Percentiles rank a stretch among this genome's conserved stretches.
These are phyloP conservation scores for Hypomyces rosellus DNA, from an alignment of 2,329 filamentous ascomycete species.

Conservation along the genomic window DNA sequence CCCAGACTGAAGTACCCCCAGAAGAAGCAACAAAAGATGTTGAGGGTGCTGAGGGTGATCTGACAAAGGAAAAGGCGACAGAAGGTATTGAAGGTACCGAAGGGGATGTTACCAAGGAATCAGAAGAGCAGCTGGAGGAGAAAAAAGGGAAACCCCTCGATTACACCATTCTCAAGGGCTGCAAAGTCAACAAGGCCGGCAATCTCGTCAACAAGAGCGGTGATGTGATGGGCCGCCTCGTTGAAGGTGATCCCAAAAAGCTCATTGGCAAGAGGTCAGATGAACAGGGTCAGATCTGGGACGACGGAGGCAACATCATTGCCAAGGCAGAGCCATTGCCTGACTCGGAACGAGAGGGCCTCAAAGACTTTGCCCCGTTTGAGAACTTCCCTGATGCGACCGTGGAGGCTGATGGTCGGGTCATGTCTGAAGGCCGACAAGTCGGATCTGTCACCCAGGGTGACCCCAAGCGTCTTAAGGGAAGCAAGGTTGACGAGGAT, in stretches of 20 bases:
- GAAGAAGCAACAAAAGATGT: slow-evolving; percentile 4
- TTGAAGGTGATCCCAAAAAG: slow-evolving; percentile 57
- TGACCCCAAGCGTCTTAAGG: slow-evolving; percentile 56
- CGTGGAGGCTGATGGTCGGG: slow-evolving; percentile 47
- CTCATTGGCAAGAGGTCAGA: slow-evolving; percentile 59
- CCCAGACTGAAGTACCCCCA: no score
- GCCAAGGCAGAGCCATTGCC: slow-evolving; percentile 58
- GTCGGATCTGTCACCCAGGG: slow-evolving; percentile 59
- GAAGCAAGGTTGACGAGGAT: slow-evolving; percentile 61
- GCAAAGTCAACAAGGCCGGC: slow-evolving; percentile 53
- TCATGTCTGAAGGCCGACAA: slow-evolving; percentile 45
- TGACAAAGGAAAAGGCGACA: neutral
- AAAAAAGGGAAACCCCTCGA: slow-evolving; percentile 30
- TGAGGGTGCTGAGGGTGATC: neutral
- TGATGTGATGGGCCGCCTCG: slow-evolving; percentile 53
- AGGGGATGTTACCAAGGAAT: slow-evolving; percentile 13
- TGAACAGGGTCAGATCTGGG: slow-evolving; percentile 64
- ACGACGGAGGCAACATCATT: slow-evolving; percentile 61
- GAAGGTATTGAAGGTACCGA: neutral
- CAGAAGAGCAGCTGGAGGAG: slow-evolving; percentile 13
- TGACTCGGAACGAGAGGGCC: slow-evolving; percentile 43
- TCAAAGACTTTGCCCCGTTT: slow-evolving; percentile 44
- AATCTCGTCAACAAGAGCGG: slow-evolving; percentile 50
- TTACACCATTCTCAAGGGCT: slow-evolving; percentile 44
- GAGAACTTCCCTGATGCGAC: slow-evolving; percentile 51